A percentile compares a stretch with the other conserved stretches of the same genome.
Evolutionary conservation across 2,329 filamentous ascomycete genomes (phyloP).

Genomic region (Fusarium haematococcum): DNA sequence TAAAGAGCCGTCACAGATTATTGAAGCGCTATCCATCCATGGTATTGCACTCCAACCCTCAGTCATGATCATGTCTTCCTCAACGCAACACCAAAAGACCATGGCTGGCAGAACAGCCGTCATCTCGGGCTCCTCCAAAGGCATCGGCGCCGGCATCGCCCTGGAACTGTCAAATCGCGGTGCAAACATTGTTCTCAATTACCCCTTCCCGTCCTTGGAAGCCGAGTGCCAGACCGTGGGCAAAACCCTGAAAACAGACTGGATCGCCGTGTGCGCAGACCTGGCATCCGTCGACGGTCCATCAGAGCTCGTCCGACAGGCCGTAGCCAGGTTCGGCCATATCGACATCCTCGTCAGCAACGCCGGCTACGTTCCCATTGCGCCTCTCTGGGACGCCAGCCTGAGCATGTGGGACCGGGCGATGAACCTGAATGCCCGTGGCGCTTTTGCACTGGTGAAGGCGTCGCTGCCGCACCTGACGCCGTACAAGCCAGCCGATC

Average conservation of each 20-base stretch:
- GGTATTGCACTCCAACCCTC: background rate
- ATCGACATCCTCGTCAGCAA: background rate
- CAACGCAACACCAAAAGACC: background rate
- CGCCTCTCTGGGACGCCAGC: background rate
- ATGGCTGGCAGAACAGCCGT: background rate
- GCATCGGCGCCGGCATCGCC: conserved; percentile 7
- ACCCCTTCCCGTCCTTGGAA: conserved; percentile 3
- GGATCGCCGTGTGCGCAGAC: conserved; percentile 12
- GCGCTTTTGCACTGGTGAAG: background rate
- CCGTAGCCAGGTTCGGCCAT: conserved; percentile 10
- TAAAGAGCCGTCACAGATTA: background rate
- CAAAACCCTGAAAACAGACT: conserved; percentile 1
- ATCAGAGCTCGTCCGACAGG: background rate
- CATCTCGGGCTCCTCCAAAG: background rate
- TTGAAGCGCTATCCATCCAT: background rate
- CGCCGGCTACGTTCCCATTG: background rate
- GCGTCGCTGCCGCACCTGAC: conserved; percentile 1
- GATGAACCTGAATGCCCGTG: background rate
- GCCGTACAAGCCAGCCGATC: conserved; percentile 10
- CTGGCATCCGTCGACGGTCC: background rate
- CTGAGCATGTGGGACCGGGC: background rate
- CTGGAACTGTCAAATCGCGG: conserved; percentile 15
- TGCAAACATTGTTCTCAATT: conserved; percentile 14
- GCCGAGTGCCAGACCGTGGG: conserved; percentile 10
- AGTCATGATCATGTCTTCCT: background rate